These are phyloP conservation scores for Bipolaris cookei DNA, from an alignment of 2,329 filamentous ascomycete genomes.

Conservation along the genomic window DNA sequence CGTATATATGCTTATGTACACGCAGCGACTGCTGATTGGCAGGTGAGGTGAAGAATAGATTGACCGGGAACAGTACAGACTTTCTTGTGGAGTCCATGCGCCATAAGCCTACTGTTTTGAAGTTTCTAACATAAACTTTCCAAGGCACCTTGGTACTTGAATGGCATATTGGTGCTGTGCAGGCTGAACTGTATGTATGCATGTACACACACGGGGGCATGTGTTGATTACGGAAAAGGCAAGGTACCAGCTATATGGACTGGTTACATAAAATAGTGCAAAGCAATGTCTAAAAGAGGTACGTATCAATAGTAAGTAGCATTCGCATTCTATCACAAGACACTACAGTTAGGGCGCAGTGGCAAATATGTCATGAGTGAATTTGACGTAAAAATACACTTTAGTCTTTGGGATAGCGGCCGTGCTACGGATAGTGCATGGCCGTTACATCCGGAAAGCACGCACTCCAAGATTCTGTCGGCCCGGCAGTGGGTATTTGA, in stretches of 20 bases:
- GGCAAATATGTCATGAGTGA: not conserved
- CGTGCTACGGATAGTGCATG: not conserved
- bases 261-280: no score
- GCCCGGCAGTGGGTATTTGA: not conserved
- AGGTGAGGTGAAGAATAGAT: not conserved
- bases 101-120: not conserved
- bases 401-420: not conserved
- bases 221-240: no score
- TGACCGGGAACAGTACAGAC: not conserved
- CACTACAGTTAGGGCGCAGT: not conserved
- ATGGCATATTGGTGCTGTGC: not conserved
- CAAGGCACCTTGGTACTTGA: not conserved
- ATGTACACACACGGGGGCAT: no score
- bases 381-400: not conserved
- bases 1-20: no score
- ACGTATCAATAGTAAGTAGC: not conserved
- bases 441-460: not conserved
- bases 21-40: not conserved
- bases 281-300: no score
- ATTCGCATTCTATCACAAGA: not conserved
- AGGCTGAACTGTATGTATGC: no score
- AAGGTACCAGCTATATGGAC: no score
- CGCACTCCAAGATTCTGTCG: not conserved
- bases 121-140: not conserved
- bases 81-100: not conserved